Evolutionary conservation across 2,329 filamentous ascomycete species (phyloP), one percentile per base, ranked within the genome.

Genomic region (Paraconiothyrium sp.): DNA sequence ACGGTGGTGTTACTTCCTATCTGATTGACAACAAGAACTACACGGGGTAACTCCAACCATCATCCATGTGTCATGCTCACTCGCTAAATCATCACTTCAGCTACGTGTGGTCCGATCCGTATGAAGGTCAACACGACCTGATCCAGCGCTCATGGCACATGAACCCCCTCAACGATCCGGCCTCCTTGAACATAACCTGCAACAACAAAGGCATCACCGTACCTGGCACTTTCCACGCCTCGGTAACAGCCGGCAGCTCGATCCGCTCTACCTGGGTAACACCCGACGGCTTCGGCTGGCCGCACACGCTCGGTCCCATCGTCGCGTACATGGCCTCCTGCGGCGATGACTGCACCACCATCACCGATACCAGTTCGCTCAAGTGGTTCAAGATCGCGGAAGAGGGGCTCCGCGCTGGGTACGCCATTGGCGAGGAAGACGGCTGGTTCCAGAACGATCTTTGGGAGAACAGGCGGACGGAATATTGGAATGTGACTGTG

Each of bases 321-420:
- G 16, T 41, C 8, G 58, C 54, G 9, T 60, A 60, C 58, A 39
- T 60, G 32, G 58, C 54, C 3, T 43, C 35, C 14, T 61, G 62
- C 51, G 59, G 55, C 14, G 50, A 44, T 16, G 59, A 64, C 48
- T 64, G 62, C 47, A 56, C 44, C 1, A 57, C 34, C 20, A 24
- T 60, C 22, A 35, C 47, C 35, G 47, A 61, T 32, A 52, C 54
- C 16, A 47, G 35, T 8, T 10, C 32, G 1, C 55, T 61, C 32
- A 54, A 64, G 39, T 64, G 62, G 62, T 64, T 64, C 56, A 64
- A 61, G 56, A 64, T 64, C 37, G 55, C 55, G 3, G 62, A 64
- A 52, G 59, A 61, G 35, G 62, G 62, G 20, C 39, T 64, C 37
- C 37, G 57, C 11, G 14, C 5, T 14, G 59, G 59, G 4, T 64